A percentile compares a stretch with the other conserved stretches of the same genome.
Evolutionary conservation across 805 yeast species (phyloP).

Genomic region (Wickerhamiella dianesei): DNA sequence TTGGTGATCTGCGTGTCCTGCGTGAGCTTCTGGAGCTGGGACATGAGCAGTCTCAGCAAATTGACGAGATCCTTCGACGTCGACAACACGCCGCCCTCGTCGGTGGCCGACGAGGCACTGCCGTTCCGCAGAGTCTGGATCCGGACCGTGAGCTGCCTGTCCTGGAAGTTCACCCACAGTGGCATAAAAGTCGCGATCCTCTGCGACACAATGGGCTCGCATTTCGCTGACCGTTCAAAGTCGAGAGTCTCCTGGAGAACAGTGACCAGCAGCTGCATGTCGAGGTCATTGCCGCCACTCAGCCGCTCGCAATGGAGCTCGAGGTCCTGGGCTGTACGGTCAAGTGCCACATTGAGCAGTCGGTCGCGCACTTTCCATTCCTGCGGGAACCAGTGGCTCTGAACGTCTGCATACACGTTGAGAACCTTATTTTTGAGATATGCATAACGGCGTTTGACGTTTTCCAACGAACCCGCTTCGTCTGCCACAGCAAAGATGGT

Average conservation of each 20-base stretch:
- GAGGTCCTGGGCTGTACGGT: slow-evolving; percentile 55
- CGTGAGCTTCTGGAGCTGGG: slow-evolving; percentile 51
- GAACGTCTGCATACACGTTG: slow-evolving; percentile 36
- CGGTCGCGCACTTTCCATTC: slow-evolving; percentile 58
- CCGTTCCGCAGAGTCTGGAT: slow-evolving; percentile 40
- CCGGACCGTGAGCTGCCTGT: slow-evolving; percentile 37
- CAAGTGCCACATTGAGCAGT: slow-evolving; percentile 50
- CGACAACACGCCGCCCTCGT: slow-evolving; percentile 47
- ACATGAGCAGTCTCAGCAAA: slow-evolving; percentile 54
- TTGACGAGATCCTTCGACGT: slow-evolving; percentile 82
- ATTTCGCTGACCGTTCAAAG: slow-evolving; percentile 50
- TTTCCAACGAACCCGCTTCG: slow-evolving; percentile 92
- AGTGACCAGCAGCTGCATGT: slow-evolving; percentile 52
- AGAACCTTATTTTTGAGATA: slow-evolving; percentile 59
- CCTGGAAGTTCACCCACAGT: slow-evolving; percentile 81
- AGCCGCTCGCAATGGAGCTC: slow-evolving; percentile 34
- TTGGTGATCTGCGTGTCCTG: slow-evolving; percentile 27
- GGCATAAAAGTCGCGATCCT: slow-evolving; percentile 76
- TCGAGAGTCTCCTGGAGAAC: slow-evolving; percentile 68
- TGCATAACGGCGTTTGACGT: slow-evolving; percentile 64
- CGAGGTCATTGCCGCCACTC: slow-evolving; percentile 19
- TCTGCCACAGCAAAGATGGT: slow-evolving; percentile 65
- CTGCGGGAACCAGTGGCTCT: slow-evolving; percentile 45
- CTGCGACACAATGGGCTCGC: slow-evolving; percentile 37
- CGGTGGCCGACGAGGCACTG: slow-evolving; percentile 27